phyloP scores from a whole-genome alignment of 179 eudicot genomes.

The Amaranthus tricolor region DNA sequence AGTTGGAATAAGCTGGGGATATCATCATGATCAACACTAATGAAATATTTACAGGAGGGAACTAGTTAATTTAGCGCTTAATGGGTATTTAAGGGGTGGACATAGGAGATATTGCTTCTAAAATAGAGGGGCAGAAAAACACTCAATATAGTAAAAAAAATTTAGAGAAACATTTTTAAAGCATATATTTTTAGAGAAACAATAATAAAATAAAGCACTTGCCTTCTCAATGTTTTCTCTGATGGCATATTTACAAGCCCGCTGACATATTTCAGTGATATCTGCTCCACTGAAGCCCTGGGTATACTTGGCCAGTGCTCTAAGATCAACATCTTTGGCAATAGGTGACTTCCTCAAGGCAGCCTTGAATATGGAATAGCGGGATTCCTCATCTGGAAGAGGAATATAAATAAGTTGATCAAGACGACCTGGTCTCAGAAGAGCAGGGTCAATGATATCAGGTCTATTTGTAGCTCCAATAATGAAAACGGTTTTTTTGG shows the following conservation, averaged over 20 bases:
- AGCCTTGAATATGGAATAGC: slow-evolving; percentile 50
- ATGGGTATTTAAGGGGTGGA: no score
- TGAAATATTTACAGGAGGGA: no score
- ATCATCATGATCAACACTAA: no score
- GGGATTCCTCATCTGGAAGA: slow-evolving; percentile 52
- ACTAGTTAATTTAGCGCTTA: no score
- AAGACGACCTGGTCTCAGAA: slow-evolving; percentile 52
- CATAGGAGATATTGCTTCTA: no score
- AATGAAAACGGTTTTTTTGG: slow-evolving; percentile 52
- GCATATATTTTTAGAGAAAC: no score
- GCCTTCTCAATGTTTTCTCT: slow-evolving; percentile 61
- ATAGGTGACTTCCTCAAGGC: slow-evolving; percentile 49
- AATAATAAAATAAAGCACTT: neutral
- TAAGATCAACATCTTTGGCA: slow-evolving; percentile 41
- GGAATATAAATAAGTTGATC: slow-evolving; percentile 61
- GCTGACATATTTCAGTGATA: slow-evolving; percentile 56
- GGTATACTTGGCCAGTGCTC: slow-evolving; percentile 45
- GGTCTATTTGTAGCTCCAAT: slow-evolving; percentile 60
- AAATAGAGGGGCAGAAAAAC: no score
- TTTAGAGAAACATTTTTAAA: no score
- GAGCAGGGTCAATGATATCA: slow-evolving; percentile 55
- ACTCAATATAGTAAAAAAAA: no score
- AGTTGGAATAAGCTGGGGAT: no score
- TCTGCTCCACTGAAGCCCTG: slow-evolving; percentile 61
- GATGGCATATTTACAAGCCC: slow-evolving; percentile 59